Base-by-base conservation (phyloP, 2,329 filamentous ascomycete genomes). In the Curvularia eragrostidis region DNA sequence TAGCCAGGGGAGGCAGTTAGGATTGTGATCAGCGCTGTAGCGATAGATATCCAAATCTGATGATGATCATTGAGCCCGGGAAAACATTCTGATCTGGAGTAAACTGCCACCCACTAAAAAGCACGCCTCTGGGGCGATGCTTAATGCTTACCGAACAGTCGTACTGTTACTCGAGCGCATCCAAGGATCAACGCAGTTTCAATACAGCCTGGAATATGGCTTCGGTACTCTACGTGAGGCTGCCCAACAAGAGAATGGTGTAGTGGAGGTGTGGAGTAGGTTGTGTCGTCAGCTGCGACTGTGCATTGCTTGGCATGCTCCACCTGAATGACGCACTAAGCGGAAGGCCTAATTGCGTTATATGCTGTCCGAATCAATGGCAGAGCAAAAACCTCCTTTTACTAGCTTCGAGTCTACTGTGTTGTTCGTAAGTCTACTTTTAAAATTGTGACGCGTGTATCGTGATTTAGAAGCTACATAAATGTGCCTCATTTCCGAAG, bases 221-320 rank as follows among this genome's bases (percentile, higher is more conserved):
- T 38, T 23, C 5, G 3, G 19, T 39, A 39, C 34, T 49, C n/a
- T 39, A 42, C 32, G 19, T 38, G 47, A 39, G n/a, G 47, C 32
- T 26, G n/a, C 23, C n/a, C 15, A 28, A 9, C 32, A 41, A 43
- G 36, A 48, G 18, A 10, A 12, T 44, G 10, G 39, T 21, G 26
- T 23, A 52, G 28, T 36, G 36, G 30, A 42, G 43, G 34, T 26
- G 34, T 39, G 21, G 47, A 49, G 39, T 30, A 30, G 24, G 36
- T 38, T 42, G 52, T 46, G 50, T 54, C 52, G 52, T 54, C 38
- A 49, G 41, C 51, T 30, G 34, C 34, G 47, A 49, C 47, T 28
- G 47, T 49, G 47, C 47, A 39, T 30, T 39, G 18, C 53, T 52
- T 56, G 41, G 53, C 53, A 10, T 41, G 26, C 30, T 36, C 42